These are phyloP conservation scores for Malania oleifera DNA, from an alignment of 164 flowering plant species.

Conservation along the genomic window DNA sequence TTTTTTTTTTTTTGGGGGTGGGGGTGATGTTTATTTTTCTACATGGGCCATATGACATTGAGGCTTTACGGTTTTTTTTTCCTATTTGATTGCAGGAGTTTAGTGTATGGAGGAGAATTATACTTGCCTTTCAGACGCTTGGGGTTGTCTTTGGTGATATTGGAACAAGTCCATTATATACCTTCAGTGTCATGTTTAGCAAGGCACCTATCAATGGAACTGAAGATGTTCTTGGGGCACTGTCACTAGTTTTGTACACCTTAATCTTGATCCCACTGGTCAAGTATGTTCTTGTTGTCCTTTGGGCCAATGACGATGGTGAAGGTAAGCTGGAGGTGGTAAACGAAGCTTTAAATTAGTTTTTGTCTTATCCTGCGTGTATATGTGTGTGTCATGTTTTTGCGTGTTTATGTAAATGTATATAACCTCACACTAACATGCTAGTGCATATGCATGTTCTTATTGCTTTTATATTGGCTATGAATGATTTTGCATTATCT, in stretches of 20 bases:
- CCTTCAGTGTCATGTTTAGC: slow-evolving; percentile 92
- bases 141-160: slow-evolving; percentile 99
- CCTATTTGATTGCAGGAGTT: slow-evolving; percentile 57
- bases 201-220: slow-evolving; percentile 72
- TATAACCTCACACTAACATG: neutral
- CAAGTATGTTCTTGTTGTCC: slow-evolving; percentile 86
- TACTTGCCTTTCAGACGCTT: slow-evolving; percentile 81
- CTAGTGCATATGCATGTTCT: no score
- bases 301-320: slow-evolving; percentile 98
- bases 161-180: slow-evolving; percentile 96
- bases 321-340: slow-evolving; percentile 60
- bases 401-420: neutral
- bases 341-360: no score
- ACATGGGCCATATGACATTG: no score
- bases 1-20: no score
- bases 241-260: slow-evolving; percentile 86
- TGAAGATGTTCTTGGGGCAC: slow-evolving; percentile 91
- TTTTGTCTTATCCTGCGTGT: neutral
- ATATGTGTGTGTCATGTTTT: neutral
- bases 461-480: neutral
- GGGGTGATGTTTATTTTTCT: no score
- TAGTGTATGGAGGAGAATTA: slow-evolving; percentile 54
- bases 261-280: slow-evolving; percentile 84
- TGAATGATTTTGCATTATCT: slow-evolving; percentile 5
- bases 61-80: neutral